These are phyloP conservation scores for Pilasporangium apinafurcum DNA, from an alignment of 352 stramenopile species.

Conservation along the genomic window DNA sequence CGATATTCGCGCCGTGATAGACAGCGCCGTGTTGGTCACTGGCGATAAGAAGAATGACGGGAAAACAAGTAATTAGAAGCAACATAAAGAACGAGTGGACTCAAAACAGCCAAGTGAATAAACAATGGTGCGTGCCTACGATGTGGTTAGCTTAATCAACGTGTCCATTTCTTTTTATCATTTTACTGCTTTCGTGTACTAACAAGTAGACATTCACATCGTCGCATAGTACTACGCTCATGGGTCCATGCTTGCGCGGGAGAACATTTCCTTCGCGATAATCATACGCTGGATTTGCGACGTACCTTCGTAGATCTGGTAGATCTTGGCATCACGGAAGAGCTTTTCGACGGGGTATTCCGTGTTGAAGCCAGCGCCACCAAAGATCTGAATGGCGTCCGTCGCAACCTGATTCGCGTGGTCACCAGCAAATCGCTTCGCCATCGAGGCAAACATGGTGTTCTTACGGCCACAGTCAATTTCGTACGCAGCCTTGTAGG, in stretches of 20 bases:
- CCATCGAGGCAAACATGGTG: conserved; percentile 88
- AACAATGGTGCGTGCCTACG: too few relatives aligned
- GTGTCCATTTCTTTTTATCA: too few relatives aligned
- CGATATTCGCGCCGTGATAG: conserved; percentile 49
- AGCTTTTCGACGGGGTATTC: conserved; percentile 93
- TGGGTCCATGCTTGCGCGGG: conserved; percentile 57
- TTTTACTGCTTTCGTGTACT: too few relatives aligned
- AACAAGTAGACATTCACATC: too few relatives aligned
- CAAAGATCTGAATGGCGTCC: conserved; percentile 89
- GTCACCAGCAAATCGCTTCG: conserved; percentile 86
- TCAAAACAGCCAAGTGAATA: too few relatives aligned
- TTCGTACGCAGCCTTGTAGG: conserved; percentile 87
- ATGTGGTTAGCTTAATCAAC: too few relatives aligned
- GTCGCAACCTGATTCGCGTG: conserved; percentile 82
- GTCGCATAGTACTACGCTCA: conserved; percentile 15
- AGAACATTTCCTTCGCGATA: conserved; percentile 86
- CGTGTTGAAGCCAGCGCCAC: conserved; percentile 87
- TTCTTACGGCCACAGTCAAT: conserved; percentile 88
- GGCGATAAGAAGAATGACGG: neutral
- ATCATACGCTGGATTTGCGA: conserved; percentile 90
- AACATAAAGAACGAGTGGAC: too few relatives aligned
- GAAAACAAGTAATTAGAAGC: too few relatives aligned
- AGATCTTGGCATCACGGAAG: conserved; percentile 90
- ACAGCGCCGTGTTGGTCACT: conserved; percentile 29
- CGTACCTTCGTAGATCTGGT: conserved; percentile 91